Percentiles rank a stretch among this genome's conserved stretches.
phyloP scores from a whole-genome alignment of 371 early-diverging fungal species.

The Zychaea mexicana region DNA sequence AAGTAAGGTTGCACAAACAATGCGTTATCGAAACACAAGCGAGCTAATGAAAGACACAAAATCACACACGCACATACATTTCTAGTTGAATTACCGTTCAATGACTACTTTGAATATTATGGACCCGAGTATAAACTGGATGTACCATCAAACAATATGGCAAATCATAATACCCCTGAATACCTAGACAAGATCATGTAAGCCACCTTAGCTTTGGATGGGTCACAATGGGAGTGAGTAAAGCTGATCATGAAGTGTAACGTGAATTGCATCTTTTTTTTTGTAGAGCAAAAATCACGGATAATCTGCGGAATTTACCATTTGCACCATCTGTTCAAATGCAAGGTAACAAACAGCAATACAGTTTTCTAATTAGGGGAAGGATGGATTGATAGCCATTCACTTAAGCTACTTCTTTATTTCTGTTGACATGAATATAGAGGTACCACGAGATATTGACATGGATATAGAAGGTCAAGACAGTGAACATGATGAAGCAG shows the following conservation, averaged over 20 bases:
- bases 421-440: too few species aligned
- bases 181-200: constrained; percentile 89
- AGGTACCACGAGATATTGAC: constrained; percentile 52
- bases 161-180: constrained; percentile 89
- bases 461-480: constrained; percentile 50
- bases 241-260: constrained; percentile 1
- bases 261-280: background rate
- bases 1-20: constrained; percentile 8
- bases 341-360: constrained; percentile 44
- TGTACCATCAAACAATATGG: constrained; percentile 96
- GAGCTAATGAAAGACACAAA: background rate
- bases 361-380: background rate
- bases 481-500: constrained; percentile 49
- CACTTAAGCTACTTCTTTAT: too few species aligned
- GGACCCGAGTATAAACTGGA: constrained; percentile 95
- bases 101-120: constrained; percentile 94
- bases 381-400: too few species aligned
- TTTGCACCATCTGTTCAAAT: constrained; percentile 97
- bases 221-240: too few species aligned
- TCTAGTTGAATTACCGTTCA: constrained; percentile 80
- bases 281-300: constrained; percentile 73
- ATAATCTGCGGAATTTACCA: constrained; percentile 85
- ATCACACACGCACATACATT: too few species aligned
- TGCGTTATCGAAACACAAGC: background rate
- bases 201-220: too few species aligned